Evolutionary conservation across 768 basidiomycete genomes (phyloP).

Genomic region (Trametes villosa): DNA sequence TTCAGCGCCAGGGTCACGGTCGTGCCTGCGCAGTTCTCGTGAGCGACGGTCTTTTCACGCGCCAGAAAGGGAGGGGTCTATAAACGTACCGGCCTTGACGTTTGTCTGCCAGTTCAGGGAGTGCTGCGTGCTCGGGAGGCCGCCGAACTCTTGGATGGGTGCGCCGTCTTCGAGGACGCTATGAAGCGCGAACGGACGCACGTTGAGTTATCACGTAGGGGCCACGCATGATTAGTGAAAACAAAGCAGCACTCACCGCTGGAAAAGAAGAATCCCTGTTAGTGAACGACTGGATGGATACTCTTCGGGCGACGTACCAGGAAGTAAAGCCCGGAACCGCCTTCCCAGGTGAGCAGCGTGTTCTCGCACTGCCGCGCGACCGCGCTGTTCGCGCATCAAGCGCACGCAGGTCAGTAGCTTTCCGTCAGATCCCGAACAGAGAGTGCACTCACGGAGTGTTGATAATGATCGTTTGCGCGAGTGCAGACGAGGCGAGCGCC

Average conservation of each 20-base stretch:
- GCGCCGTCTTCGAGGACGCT: neutral
- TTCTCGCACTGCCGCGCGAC: neutral
- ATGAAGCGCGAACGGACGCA: too few species aligned
- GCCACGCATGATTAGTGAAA: too few species aligned
- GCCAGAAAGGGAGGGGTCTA: too few species aligned
- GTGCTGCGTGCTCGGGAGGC: neutral
- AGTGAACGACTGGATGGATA: too few species aligned
- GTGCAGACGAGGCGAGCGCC: neutral
- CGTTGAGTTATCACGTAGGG: too few species aligned
- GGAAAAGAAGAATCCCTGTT: neutral
- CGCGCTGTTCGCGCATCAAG: too few species aligned
- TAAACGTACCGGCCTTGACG: neutral
- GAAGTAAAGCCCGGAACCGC: constrained; percentile 2
- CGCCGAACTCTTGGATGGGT: neutral
- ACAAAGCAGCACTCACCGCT: neutral
- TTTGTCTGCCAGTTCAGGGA: neutral
- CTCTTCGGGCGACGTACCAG: neutral
- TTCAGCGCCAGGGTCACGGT: neutral
- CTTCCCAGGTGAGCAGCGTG: neutral
- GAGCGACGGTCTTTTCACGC: neutral
- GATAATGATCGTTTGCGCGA: neutral
- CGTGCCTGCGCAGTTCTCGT: too few species aligned
- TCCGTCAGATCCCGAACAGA: neutral
- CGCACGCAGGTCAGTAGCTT: too few species aligned
- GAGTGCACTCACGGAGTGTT: neutral